A percentile compares a stretch with the other conserved stretches of the same genome.
phyloP scores from a whole-genome alignment of 1,284 basidiomycete genomes.

The Puccinia triticina region DNA sequence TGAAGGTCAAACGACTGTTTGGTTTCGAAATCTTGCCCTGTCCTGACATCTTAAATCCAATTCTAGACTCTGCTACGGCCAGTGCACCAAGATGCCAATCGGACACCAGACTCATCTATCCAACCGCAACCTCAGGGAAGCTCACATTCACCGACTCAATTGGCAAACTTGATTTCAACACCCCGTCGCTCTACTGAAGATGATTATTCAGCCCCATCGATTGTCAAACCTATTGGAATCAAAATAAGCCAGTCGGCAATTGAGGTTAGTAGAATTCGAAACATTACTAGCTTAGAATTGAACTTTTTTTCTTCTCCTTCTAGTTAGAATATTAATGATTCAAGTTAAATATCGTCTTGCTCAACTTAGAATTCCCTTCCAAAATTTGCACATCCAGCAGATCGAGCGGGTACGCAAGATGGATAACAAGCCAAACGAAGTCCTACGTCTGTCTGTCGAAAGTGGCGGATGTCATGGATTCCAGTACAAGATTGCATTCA shows the following conservation, averaged over 20 bases:
- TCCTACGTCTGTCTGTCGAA: conserved; percentile 76
- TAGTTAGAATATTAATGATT: background rate
- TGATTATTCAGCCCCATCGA: conserved; percentile 2
- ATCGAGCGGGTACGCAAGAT: conserved; percentile 22
- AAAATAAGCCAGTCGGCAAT: conserved; percentile 22
- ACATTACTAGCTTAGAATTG: background rate
- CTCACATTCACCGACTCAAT: background rate
- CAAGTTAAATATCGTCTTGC: background rate
- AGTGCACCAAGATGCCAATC: conserved; percentile 4
- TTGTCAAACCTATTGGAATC: conserved; percentile 11
- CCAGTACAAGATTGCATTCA: conserved; percentile 83
- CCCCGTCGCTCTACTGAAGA: background rate
- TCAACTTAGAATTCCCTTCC: background rate
- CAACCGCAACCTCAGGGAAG: background rate
- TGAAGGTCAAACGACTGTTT: background rate
- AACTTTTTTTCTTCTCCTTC: background rate
- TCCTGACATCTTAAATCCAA: background rate
- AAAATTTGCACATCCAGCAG: conserved; percentile 12
- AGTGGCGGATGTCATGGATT: conserved; percentile 91
- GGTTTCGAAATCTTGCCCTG: background rate
- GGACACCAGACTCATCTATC: background rate
- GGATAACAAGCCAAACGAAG: conserved; percentile 64
- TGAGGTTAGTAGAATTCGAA: conserved; percentile 17
- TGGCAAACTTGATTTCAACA: conserved; percentile 10
- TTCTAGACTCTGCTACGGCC: background rate